Evolutionary conservation across 306 rosid species (phyloP), one percentile per base, ranked within the genome.

Genomic region (Leucaena leucocephala): DNA sequence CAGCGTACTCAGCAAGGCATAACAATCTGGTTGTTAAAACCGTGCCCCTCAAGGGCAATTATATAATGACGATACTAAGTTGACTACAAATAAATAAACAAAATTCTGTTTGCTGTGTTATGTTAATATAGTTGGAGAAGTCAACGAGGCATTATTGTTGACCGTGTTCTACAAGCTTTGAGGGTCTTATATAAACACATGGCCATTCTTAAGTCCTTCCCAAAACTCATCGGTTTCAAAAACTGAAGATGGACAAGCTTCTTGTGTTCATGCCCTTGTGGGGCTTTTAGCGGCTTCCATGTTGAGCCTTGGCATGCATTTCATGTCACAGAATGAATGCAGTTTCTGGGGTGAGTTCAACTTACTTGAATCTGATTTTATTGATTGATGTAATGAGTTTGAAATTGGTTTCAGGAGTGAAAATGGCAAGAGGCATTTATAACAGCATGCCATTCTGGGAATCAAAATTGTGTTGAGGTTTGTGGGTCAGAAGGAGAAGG

Each of bases 201-300:
- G 7, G 17, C 57, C 38, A 69, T 69, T 15, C 62, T 19, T 17
- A 8, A n/a, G 42, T 49, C 50, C 78, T 55, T 7, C n/a, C 54
- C 54, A 13, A 48, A 48, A 48, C 54, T 11, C 16, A 46, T 11
- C 11, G 50, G 16, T 46, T 48, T 48, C 54, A 48, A 39, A 57
- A 55, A 72, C 13, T 22, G 33, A 71, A 54, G 36, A 71, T 76
- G 82, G 46, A 80, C 52, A 35, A 54, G 42, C 67, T 44, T 38
- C 54, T 62, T 70, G 70, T 27, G 12, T 84, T 38, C 73, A 84
- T 76, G 81, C 67, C 58, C 61, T 76, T 71, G 44, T 69, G 43
- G 84, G 86, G 50, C 36, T 79, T 13, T 62, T 75, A 21, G 78
- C 72, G 12, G 84, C 72, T 16, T 54, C 66, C 4, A 36, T 83